Conservation (phyloP, 108 stramenopile species). For the Schizochytrium sp. region DNA sequence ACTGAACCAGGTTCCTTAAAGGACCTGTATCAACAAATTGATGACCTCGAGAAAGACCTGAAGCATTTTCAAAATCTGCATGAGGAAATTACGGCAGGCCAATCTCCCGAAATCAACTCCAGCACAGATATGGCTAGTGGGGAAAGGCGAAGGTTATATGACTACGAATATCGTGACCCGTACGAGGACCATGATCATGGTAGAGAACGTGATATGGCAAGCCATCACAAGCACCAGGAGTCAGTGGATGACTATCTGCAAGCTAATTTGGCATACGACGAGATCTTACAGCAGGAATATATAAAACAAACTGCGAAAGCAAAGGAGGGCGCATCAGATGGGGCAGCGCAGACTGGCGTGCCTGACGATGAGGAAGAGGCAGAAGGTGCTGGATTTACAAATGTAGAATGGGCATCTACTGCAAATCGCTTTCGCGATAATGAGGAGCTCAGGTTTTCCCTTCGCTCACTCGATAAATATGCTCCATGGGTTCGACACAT, state of each 20-base stretch:
- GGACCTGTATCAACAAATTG: background rate
- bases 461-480: slow-evolving; percentile 75
- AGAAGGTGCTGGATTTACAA: slow-evolving; percentile 22
- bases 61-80: background rate
- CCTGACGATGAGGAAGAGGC: background rate
- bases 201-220: background rate
- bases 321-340: background rate
- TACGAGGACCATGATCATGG: too few relatives aligned
- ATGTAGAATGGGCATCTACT: slow-evolving; percentile 17
- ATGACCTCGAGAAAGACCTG: background rate
- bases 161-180: too few relatives aligned
- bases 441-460: slow-evolving; percentile 74
- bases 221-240: background rate
- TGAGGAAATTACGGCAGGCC: too few relatives aligned
- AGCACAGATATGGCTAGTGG: too few relatives aligned
- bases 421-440: slow-evolving; percentile 71
- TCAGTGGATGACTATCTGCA: slow-evolving; percentile 32
- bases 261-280: slow-evolving; percentile 14
- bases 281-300: background rate
- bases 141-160: too few relatives aligned
- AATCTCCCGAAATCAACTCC: too few relatives aligned
- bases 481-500: slow-evolving; percentile 77
- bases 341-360: background rate
- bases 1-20: background rate
- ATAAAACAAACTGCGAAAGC: background rate